Percentiles rank a stretch among this genome's conserved stretches.
Evolutionary conservation across 179 eudicot genomes (phyloP).

Genomic region (Spergularia azorica): DNA sequence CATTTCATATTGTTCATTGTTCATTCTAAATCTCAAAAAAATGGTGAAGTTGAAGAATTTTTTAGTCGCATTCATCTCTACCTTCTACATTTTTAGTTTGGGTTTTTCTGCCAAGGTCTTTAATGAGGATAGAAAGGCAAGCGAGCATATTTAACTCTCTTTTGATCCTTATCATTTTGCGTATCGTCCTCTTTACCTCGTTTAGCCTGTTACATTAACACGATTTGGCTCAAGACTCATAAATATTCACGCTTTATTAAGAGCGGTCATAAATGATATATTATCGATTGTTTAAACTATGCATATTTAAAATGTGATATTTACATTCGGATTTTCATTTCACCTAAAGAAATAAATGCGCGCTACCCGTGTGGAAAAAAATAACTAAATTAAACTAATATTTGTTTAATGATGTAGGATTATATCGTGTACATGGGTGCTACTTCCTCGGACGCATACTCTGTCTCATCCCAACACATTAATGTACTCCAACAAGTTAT

Average conservation of each 20-base stretch:
- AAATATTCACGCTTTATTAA: too few species aligned
- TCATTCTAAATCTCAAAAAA: slow-evolving; percentile 4
- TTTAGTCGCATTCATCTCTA: slow-evolving; percentile 10
- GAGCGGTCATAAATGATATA: too few species aligned
- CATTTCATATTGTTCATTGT: not conserved
- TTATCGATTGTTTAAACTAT: too few species aligned
- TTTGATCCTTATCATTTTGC: too few species aligned
- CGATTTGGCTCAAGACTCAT: too few species aligned
- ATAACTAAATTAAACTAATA: not conserved
- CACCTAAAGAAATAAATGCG: too few species aligned
- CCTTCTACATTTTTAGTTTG: not conserved
- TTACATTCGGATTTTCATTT: too few species aligned
- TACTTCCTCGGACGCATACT: slow-evolving; percentile 15
- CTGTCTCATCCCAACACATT: slow-evolving; percentile 25
- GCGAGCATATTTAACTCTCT: not conserved
- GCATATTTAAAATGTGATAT: too few species aligned
- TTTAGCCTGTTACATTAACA: not conserved
- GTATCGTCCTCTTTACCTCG: not conserved
- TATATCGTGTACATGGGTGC: slow-evolving; percentile 36
- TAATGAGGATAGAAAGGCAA: slow-evolving; percentile 34
- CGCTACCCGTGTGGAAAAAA: too few species aligned
- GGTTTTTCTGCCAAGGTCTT: not conserved
- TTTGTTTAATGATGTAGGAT: slow-evolving; percentile 20
- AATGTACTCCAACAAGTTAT: slow-evolving; percentile 24
- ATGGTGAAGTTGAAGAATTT: slow-evolving; percentile 24